A percentile compares a stretch with the other conserved stretches of the same genome.
These are phyloP conservation scores for Scenedesmus sp. DNA, from an alignment of 163 green algal species.

Conservation along the genomic window DNA sequence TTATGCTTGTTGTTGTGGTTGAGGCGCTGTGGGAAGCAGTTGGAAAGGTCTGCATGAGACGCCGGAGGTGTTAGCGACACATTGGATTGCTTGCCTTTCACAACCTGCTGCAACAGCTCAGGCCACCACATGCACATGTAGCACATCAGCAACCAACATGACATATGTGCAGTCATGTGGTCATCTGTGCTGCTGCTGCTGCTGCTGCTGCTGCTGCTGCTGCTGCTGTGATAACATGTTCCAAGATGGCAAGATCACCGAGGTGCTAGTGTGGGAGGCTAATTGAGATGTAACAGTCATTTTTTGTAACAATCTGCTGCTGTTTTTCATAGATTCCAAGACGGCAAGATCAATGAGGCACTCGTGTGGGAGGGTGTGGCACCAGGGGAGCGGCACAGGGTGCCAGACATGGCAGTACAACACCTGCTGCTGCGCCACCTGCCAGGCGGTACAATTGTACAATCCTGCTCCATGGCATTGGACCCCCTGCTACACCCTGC, in stretches of 20 bases:
- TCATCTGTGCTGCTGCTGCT: neutral
- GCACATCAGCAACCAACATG: no score
- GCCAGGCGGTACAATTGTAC: conserved; percentile 43
- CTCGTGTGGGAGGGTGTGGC: conserved; percentile 77
- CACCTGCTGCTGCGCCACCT: conserved; percentile 46
- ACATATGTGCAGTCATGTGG: neutral
- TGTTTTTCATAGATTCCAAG: conserved; percentile 66
- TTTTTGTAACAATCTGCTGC: conserved; percentile 7
- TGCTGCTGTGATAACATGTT: conserved; percentile 58
- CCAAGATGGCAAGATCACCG: conserved; percentile 83
- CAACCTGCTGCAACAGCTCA: no score
- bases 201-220: neutral
- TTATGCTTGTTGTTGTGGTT: neutral
- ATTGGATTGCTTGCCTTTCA: no score
- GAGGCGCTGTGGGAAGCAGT: no score
- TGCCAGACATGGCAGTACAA: conserved; percentile 59
- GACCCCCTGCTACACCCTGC: conserved; percentile 65
- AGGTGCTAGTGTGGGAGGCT: conserved; percentile 82
- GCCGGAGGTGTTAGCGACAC: no score
- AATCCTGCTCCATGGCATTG: conserved; percentile 54
- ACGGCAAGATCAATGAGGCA: conserved; percentile 85
- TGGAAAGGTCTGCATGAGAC: no score
- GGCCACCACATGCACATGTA: no score
- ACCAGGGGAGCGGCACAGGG: conserved; percentile 49
- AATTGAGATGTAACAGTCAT: conserved; percentile 19